phyloP scores from a whole-genome alignment of 768 basidiomycete species.

The Pisolithus marmoratus region DNA sequence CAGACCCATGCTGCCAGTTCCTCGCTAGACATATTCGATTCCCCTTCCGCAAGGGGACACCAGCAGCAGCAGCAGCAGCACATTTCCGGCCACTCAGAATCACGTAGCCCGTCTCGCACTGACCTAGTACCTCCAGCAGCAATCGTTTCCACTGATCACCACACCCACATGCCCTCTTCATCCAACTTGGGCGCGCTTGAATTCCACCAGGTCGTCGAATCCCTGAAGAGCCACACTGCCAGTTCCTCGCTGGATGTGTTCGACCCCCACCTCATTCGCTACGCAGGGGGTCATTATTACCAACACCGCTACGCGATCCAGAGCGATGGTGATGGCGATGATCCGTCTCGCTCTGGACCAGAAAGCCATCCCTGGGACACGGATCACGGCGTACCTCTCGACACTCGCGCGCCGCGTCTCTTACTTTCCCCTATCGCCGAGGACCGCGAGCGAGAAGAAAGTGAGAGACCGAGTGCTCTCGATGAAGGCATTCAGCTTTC shows the following conservation, averaged over 20 bases:
- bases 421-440: conserved; percentile 25
- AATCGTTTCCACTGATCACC: conserved; percentile 14
- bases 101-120: conserved; percentile 25
- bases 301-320: conserved; percentile 51
- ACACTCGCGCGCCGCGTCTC: conserved; percentile 40
- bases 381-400: conserved; percentile 44
- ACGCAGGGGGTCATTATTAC: conserved; percentile 72
- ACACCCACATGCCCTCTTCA: conserved; percentile 67
- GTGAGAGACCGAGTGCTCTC: neutral
- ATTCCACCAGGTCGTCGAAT: conserved; percentile 86
- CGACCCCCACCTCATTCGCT: conserved; percentile 63
- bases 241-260: conserved; percentile 55
- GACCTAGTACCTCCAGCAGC: conserved; percentile 6
- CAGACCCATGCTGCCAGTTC: conserved; percentile 59
- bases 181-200: conserved; percentile 94
- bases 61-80: conserved; percentile 61
- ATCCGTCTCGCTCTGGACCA: conserved; percentile 17
- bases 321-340: conserved; percentile 25
- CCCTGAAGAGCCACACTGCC: conserved; percentile 66
- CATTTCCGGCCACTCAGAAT: conserved; percentile 24
- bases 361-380: conserved; percentile 50
- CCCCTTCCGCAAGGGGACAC: conserved; percentile 69
- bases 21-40: conserved; percentile 60
- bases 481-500: too few species aligned
- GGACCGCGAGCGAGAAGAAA: conserved; percentile 12